Conservation (phyloP, 805 yeast species). For the Candida mattraensis region DNA sequence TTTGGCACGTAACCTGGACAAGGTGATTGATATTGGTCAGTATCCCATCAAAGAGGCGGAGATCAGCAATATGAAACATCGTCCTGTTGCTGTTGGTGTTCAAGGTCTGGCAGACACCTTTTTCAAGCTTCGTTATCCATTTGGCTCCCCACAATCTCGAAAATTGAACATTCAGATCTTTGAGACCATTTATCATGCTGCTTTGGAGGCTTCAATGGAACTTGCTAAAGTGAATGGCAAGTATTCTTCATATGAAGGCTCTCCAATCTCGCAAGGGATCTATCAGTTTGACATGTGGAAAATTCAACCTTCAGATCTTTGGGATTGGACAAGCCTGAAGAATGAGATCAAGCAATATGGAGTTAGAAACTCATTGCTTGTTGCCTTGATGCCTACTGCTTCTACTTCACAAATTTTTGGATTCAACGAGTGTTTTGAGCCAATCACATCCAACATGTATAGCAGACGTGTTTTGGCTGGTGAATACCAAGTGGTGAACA, state of each 20-base stretch:
- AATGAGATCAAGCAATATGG: slow-evolving; percentile 61
- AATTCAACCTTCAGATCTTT: slow-evolving; percentile 70
- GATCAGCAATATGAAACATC: slow-evolving; percentile 72
- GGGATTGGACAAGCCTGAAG: slow-evolving; percentile 84
- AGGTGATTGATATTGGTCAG: slow-evolving; percentile 77
- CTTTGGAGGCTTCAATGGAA: slow-evolving; percentile 84
- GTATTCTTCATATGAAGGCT: slow-evolving; percentile 74
- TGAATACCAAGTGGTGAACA: slow-evolving; percentile 90
- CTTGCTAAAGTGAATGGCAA: slow-evolving; percentile 68
- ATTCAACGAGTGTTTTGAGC: slow-evolving; percentile 94
- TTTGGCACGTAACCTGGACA: slow-evolving; percentile 74
- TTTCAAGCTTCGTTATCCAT: slow-evolving; percentile 76
- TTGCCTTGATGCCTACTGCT: slow-evolving; percentile 98
- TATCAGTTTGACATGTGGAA: slow-evolving; percentile 90
- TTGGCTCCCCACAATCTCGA: slow-evolving; percentile 80
- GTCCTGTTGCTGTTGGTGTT: slow-evolving; percentile 98
- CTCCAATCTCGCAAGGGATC: slow-evolving; percentile 85
- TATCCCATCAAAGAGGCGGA: slow-evolving; percentile 83
- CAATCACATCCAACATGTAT: slow-evolving; percentile 90
- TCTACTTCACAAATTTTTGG: slow-evolving; percentile 96
- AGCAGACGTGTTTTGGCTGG: slow-evolving; percentile 90
- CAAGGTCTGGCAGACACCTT: slow-evolving; percentile 94
- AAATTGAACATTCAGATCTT: slow-evolving; percentile 79
- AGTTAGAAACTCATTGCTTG: slow-evolving; percentile 79
- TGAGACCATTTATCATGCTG: slow-evolving; percentile 94